Evolutionary conservation across 306 rosid genomes (phyloP).

Genomic region (Malus asiatica): DNA sequence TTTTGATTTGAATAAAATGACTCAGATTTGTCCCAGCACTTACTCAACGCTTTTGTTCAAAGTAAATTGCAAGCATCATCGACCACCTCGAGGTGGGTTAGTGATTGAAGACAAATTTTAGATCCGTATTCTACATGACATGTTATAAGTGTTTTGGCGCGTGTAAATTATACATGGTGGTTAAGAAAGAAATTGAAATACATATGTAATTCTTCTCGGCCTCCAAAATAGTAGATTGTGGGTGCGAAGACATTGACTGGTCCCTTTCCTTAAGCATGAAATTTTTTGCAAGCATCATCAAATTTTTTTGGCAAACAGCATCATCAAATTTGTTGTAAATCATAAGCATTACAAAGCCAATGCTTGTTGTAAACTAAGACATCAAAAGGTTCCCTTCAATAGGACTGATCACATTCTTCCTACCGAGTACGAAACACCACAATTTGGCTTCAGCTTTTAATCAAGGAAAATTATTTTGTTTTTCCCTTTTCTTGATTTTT

Average conservation of each 20-base stretch:
- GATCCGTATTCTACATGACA: no score
- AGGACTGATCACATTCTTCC: background rate
- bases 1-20: background rate
- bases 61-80: background rate
- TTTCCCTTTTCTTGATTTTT: no score
- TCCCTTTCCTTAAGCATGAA: no score
- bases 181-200: accelerated
- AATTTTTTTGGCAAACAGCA: no score
- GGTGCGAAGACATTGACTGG: no score
- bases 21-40: background rate
- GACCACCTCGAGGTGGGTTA: no score
- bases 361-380: background rate
- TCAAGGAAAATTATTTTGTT: no score
- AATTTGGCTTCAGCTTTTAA: background rate
- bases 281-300: no score
- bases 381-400: background rate
- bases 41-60: background rate
- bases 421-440: no score
- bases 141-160: accelerated
- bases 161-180: no score
- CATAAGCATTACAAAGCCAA: background rate
- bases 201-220: accelerated
- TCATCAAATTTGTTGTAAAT: background rate
- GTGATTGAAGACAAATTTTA: no score
- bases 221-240: accelerated